Evolutionary conservation across 2,329 filamentous ascomycete species (phyloP).

Genomic region (Tolypocladium nubicola): DNA sequence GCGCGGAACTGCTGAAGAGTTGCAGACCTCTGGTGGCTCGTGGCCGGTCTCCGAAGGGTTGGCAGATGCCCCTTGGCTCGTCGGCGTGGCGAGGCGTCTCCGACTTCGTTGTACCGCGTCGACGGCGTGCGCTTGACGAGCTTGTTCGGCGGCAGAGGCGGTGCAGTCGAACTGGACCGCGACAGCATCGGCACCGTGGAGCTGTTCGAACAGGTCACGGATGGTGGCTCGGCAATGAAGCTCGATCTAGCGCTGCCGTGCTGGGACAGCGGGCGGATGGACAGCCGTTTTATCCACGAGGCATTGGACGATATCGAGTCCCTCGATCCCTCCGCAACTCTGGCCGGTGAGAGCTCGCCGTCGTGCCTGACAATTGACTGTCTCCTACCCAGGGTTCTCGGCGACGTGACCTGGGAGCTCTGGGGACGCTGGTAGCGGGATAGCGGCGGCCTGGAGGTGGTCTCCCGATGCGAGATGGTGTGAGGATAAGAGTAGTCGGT

Average conservation of each 20-base stretch:
- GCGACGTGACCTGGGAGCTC: slow-evolving; percentile 29
- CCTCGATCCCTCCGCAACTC: slow-evolving; percentile 33
- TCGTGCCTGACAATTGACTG: slow-evolving; percentile 30
- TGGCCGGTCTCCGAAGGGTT: slow-evolving; percentile 61
- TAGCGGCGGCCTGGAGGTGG: slow-evolving; percentile 23
- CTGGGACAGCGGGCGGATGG: slow-evolving; percentile 53
- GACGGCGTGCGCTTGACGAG: slow-evolving; percentile 64
- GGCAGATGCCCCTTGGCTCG: slow-evolving; percentile 51
- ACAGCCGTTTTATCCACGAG: slow-evolving; percentile 66
- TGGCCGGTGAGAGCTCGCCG: slow-evolving; percentile 25
- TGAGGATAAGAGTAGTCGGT: slow-evolving; percentile 18
- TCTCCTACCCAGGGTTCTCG: slow-evolving; percentile 27
- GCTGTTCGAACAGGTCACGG: slow-evolving; percentile 53
- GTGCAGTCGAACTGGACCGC: slow-evolving; percentile 22
- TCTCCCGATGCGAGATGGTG: slow-evolving; percentile 17
- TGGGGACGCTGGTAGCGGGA: slow-evolving; percentile 26
- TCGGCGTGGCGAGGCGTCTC: slow-evolving; percentile 31
- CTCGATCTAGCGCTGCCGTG: slow-evolving; percentile 55
- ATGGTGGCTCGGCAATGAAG: slow-evolving; percentile 53
- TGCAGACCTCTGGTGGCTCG: slow-evolving; percentile 67
- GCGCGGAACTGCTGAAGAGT: slow-evolving; percentile 49
- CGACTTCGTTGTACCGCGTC: slow-evolving; percentile 30
- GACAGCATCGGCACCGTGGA: slow-evolving; percentile 55
- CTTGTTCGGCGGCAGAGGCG: slow-evolving; percentile 56
- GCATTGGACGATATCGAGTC: slow-evolving; percentile 51